Evolutionary conservation across 495 filamentous ascomycete species (phyloP).

Genomic region (Xylaria grammica): DNA sequence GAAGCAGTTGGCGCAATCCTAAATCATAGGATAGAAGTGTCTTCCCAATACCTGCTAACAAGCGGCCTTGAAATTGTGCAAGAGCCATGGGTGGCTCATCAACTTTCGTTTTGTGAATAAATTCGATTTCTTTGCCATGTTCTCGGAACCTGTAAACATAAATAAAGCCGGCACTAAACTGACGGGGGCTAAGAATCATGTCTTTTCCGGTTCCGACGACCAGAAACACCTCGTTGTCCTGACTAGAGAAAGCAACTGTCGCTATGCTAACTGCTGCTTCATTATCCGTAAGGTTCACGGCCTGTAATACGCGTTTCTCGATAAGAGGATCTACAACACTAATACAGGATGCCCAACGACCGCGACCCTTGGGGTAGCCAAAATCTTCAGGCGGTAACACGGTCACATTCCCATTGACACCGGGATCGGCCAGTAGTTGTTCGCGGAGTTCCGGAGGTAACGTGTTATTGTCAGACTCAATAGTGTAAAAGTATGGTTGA

Average conservation of each 20-base stretch:
- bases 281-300: slow-evolving; percentile 84
- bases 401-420: slow-evolving; percentile 70
- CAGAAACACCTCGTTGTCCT: slow-evolving; percentile 88
- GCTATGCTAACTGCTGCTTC: slow-evolving; percentile 89
- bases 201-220: slow-evolving; percentile 94
- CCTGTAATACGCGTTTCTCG: slow-evolving; percentile 72
- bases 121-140: slow-evolving; percentile 83
- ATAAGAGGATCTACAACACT: slow-evolving; percentile 83
- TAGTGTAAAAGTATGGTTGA: slow-evolving; percentile 86
- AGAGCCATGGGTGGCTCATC: slow-evolving; percentile 89
- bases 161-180: slow-evolving; percentile 78
- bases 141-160: slow-evolving; percentile 92
- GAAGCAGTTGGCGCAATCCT: slow-evolving; percentile 85
- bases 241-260: slow-evolving; percentile 80
- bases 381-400: slow-evolving; percentile 82
- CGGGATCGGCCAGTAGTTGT: slow-evolving; percentile 68
- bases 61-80: slow-evolving; percentile 86
- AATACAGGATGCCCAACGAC: slow-evolving; percentile 95
- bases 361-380: slow-evolving; percentile 80
- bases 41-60: slow-evolving; percentile 82
- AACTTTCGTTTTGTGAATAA: slow-evolving; percentile 93
- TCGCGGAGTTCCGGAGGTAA: slow-evolving; percentile 74
- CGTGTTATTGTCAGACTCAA: slow-evolving; percentile 90
- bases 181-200: slow-evolving; percentile 75
- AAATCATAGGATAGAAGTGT: slow-evolving; percentile 88